These are phyloP conservation scores for Boletus fagicola DNA, from an alignment of 768 basidiomycete species.

Conservation along the genomic window DNA sequence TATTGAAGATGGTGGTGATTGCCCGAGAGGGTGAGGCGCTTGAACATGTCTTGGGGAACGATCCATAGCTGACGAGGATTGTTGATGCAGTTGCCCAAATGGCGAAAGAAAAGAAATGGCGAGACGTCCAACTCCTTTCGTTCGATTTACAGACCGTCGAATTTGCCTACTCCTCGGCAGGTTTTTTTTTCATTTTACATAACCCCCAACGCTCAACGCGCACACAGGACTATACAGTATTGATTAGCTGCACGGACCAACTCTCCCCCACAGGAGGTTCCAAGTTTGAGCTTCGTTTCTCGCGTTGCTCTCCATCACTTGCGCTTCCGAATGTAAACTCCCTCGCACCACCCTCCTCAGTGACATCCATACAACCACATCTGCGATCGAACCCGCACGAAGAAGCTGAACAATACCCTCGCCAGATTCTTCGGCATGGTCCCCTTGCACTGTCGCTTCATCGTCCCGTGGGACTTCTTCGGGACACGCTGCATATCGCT, in stretches of 20 bases:
- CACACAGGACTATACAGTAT: constrained; percentile 67
- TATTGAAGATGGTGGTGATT: constrained; percentile 92
- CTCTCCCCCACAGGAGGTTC: constrained; percentile 64
- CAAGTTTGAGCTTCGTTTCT: constrained; percentile 74
- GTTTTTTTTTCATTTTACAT: constrained; percentile 6
- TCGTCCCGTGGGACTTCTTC: constrained; percentile 62
- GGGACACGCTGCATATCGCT: constrained; percentile 76
- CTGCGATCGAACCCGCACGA: constrained; percentile 65
- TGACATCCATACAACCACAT: constrained; percentile 31
- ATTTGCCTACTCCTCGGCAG: constrained; percentile 71
- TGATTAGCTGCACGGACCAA: constrained; percentile 77
- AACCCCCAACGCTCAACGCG: not conserved
- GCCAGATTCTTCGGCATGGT: constrained; percentile 67
- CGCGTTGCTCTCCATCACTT: constrained; percentile 39
- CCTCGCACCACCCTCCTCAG: constrained; percentile 26
- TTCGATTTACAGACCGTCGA: constrained; percentile 94
- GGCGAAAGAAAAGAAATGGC: constrained; percentile 69
- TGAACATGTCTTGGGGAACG: not conserved
- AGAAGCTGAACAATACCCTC: constrained; percentile 73
- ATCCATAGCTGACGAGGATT: not conserved
- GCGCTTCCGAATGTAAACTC: constrained; percentile 13
- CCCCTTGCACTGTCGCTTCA: constrained; percentile 63
- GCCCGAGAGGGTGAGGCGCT: constrained; percentile 73
- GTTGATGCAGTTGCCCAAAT: constrained; percentile 68
- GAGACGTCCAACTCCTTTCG: constrained; percentile 76